phyloP scores from a whole-genome alignment of 2,329 filamentous ascomycete species.

The Cladorrhinum sp. region DNA sequence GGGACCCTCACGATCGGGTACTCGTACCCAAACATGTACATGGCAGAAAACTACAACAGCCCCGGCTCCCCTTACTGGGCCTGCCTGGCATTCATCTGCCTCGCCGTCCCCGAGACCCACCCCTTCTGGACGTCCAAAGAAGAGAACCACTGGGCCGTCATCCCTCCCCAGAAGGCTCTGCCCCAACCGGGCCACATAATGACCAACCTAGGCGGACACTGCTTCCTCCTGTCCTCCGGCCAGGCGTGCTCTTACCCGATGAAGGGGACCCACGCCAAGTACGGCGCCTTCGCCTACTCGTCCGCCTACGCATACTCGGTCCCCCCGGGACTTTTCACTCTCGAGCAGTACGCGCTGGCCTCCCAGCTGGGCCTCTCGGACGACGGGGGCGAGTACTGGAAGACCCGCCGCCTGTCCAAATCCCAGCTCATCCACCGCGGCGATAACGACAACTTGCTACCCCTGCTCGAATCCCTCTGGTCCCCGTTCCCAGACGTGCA shows the following conservation, averaged over 20 bases:
- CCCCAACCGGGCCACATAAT: constrained; percentile 71
- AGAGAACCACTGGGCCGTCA: constrained; percentile 52
- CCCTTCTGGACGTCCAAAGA: constrained; percentile 73
- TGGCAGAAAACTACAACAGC: constrained; percentile 82
- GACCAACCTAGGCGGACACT: constrained; percentile 66
- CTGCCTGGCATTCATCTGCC: constrained; percentile 71
- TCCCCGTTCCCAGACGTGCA: constrained; percentile 67
- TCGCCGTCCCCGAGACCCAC: constrained; percentile 66
- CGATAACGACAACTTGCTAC: constrained; percentile 43
- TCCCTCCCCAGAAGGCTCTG: constrained; percentile 60
- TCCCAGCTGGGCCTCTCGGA: constrained; percentile 74
- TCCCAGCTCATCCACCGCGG: constrained; percentile 57
- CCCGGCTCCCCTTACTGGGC: constrained; percentile 74
- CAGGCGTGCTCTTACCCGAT: constrained; percentile 82
- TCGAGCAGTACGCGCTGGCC: constrained; percentile 74
- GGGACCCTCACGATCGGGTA: constrained; percentile 76
- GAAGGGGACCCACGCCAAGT: constrained; percentile 78
- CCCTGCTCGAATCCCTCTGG: constrained; percentile 68
- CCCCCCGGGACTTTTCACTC: constrained; percentile 69
- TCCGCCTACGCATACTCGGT: constrained; percentile 75
- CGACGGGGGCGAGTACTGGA: constrained; percentile 76
- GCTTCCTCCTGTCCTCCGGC: constrained; percentile 71
- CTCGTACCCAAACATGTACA: constrained; percentile 74
- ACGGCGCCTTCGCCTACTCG: constrained; percentile 75
- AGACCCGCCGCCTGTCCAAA: constrained; percentile 66